Evolutionary conservation across 768 basidiomycete genomes (phyloP).

Genomic region (Panellus pusillus): DNA sequence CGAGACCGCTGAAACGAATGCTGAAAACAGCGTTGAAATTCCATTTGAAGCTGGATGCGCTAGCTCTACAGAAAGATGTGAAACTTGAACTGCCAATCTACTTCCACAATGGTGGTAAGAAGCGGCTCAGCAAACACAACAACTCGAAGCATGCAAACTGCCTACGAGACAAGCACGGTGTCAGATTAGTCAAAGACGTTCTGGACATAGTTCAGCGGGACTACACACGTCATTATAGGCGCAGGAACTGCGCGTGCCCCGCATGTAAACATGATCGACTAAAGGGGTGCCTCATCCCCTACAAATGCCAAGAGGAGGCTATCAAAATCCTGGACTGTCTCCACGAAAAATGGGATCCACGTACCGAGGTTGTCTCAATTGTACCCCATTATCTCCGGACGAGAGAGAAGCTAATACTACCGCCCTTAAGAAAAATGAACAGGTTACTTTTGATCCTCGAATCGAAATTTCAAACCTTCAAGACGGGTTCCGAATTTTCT

Average conservation of each 20-base stretch:
- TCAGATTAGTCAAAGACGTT: neutral
- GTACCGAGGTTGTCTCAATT: neutral
- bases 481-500: neutral
- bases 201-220: neutral
- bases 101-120: slow-evolving; percentile 26
- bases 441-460: neutral
- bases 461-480: neutral
- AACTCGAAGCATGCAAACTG: neutral
- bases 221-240: neutral
- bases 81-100: slow-evolving; percentile 30
- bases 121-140: neutral
- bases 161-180: neutral
- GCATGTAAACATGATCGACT: neutral
- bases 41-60: slow-evolving; percentile 15
- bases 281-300: neutral
- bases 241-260: neutral
- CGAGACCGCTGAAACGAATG: slow-evolving; percentile 19
- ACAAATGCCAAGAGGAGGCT: slow-evolving; percentile 1
- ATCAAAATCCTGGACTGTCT: neutral
- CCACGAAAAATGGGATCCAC: slow-evolving; percentile 2
- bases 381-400: too few relatives aligned
- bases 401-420: neutral
- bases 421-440: neutral
- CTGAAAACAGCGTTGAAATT: slow-evolving; percentile 24
- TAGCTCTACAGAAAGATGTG: slow-evolving; percentile 9